Percentiles rank a stretch among this genome's conserved stretches.
These are phyloP conservation scores for Inga leiocalycina DNA, from an alignment of 306 rosid genomes.

Conservation along the genomic window DNA sequence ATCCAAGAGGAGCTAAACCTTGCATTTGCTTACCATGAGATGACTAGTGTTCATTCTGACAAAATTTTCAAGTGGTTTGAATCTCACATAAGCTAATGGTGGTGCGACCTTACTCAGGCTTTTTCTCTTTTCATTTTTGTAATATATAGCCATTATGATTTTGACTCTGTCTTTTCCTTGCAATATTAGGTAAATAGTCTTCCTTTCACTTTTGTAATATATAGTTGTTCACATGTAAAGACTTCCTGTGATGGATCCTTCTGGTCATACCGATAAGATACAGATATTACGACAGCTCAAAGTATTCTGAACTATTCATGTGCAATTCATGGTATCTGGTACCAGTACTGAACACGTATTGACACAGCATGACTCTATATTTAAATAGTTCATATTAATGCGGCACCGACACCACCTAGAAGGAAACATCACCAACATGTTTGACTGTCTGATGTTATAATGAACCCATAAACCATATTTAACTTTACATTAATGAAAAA, in stretches of 20 bases:
- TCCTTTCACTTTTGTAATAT: constrained; percentile 7
- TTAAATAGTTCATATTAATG: neutral
- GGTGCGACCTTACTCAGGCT: constrained; percentile 21
- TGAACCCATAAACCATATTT: neutral
- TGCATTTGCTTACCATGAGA: constrained; percentile 87
- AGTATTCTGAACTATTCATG: neutral
- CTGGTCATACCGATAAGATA: neutral
- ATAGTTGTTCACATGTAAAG: constrained; percentile 29
- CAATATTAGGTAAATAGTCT: constrained; percentile 24
- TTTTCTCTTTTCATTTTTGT: constrained; percentile 14
- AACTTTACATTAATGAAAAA: neutral
- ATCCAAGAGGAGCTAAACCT: constrained; percentile 92
- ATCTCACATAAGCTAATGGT: constrained; percentile 63
- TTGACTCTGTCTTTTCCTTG: constrained; percentile 5
- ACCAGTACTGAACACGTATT: neutral
- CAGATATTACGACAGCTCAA: neutral
- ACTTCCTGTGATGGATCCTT: constrained; percentile 1
- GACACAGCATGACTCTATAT: neutral
- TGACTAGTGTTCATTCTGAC: constrained; percentile 77
- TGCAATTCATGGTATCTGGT: neutral
- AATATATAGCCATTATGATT: neutral
- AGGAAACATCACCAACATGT: neutral
- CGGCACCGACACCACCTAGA: neutral
- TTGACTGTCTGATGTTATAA: neutral
- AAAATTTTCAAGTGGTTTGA: constrained; percentile 75